Evolutionary conservation across 805 yeast genomes (phyloP).

Genomic region (Wickerhamiella occidentalis): DNA sequence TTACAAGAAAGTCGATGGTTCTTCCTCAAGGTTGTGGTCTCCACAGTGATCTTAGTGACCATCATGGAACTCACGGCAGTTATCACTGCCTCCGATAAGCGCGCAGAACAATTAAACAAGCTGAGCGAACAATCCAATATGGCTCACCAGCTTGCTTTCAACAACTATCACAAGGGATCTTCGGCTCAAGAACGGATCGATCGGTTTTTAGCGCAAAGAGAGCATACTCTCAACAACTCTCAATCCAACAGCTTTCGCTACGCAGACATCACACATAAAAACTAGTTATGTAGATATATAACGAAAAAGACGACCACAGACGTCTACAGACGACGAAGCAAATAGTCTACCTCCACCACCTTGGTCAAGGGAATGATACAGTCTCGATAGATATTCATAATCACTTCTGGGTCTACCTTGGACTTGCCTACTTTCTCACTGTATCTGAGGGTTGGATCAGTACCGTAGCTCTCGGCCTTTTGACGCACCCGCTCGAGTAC

Average conservation of each 20-base stretch:
- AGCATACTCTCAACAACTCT: slow-evolving; percentile 15
- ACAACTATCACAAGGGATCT: slow-evolving; percentile 42
- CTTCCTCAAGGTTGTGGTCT: slow-evolving; percentile 34
- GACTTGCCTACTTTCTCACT: slow-evolving; percentile 49
- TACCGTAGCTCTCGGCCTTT: slow-evolving; percentile 79
- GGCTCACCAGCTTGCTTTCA: slow-evolving; percentile 32
- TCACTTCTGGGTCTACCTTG: slow-evolving; percentile 68
- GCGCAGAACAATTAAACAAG: slow-evolving; percentile 24
- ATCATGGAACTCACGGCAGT: slow-evolving; percentile 31
- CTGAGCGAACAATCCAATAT: slow-evolving; percentile 24
- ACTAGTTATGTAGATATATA: neutral
- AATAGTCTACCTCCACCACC: slow-evolving; percentile 86
- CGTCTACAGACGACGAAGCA: slow-evolving; percentile 62
- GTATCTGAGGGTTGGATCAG: slow-evolving; percentile 69
- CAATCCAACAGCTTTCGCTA: neutral
- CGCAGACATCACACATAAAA: neutral
- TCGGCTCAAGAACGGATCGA: slow-evolving; percentile 40
- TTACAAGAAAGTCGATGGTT: slow-evolving; percentile 31
- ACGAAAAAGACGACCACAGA: neutral
- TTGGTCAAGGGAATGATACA: slow-evolving; percentile 89
- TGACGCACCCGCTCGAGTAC: slow-evolving; percentile 65
- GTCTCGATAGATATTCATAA: slow-evolving; percentile 74
- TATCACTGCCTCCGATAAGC: slow-evolving; percentile 18
- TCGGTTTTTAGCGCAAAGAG: slow-evolving; percentile 37
- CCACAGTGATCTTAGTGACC: slow-evolving; percentile 31